Conservation (phyloP, 768 basidiomycete genomes). For the Myochromella boudieri region DNA sequence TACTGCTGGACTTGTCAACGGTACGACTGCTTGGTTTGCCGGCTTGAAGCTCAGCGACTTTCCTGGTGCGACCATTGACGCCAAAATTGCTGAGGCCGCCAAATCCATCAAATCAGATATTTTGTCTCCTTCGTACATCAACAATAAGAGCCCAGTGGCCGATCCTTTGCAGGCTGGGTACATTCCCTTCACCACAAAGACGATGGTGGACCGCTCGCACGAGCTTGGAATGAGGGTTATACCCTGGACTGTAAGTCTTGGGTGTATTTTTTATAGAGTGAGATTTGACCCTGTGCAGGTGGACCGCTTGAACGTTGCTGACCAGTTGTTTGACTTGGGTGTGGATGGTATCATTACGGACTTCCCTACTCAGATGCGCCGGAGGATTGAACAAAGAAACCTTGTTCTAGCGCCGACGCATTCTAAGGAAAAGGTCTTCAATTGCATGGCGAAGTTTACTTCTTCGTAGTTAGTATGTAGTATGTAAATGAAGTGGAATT, state of each 20-base stretch:
- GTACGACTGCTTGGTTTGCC: constrained; percentile 64
- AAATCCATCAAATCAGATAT: constrained; percentile 61
- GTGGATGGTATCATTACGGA: constrained; percentile 82
- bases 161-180: constrained; percentile 47
- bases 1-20: constrained; percentile 38
- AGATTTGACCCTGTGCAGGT: constrained; percentile 37
- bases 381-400: constrained; percentile 54
- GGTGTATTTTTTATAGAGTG: not conserved
- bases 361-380: constrained; percentile 60
- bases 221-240: constrained; percentile 59
- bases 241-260: constrained; percentile 67
- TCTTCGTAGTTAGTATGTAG: not conserved
- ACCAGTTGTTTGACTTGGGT: constrained; percentile 58
- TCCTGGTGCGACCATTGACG: constrained; percentile 55
- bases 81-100: constrained; percentile 69
- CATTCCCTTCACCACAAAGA: constrained; percentile 59
- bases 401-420: constrained; percentile 54
- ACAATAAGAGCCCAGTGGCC: constrained; percentile 33
- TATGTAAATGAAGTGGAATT: not conserved
- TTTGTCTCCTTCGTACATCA: constrained; percentile 58
- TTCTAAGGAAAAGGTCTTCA: constrained; percentile 57
- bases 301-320: constrained; percentile 58
- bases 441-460: constrained; percentile 45
- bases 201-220: constrained; percentile 71
- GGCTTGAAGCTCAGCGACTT: constrained; percentile 65